Percentiles rank a stretch among this genome's conserved stretches.
phyloP scores from a whole-genome alignment of 1,284 basidiomycete genomes.

The Trametes polyzona region DNA sequence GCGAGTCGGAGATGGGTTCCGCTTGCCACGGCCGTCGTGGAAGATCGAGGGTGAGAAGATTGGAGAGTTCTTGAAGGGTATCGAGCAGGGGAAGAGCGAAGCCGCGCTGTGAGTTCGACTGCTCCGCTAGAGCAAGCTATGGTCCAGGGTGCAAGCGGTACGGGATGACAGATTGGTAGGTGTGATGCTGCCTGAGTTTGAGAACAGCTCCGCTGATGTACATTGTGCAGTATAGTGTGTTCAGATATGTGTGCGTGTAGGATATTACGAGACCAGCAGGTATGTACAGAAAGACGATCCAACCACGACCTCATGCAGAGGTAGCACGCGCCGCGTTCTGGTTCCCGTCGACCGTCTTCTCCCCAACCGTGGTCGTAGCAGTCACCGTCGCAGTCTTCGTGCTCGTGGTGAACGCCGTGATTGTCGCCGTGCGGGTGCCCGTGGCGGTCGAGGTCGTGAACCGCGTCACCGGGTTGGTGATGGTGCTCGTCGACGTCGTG shows the following conservation, averaged over 20 bases:
- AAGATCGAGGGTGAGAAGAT: slow-evolving; percentile 34
- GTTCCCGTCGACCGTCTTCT: background rate
- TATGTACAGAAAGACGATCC: too few relatives aligned
- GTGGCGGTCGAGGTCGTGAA: background rate
- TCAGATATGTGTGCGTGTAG: too few relatives aligned
- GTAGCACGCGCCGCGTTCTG: background rate
- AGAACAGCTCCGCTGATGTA: too few relatives aligned
- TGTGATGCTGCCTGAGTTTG: too few relatives aligned
- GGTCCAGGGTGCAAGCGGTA: too few relatives aligned
- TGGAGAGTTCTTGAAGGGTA: slow-evolving; percentile 15
- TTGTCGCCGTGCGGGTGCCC: background rate
- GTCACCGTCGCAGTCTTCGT: background rate
- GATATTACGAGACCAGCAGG: too few relatives aligned
- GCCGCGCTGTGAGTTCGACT: too few relatives aligned
- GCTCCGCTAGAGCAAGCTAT: too few relatives aligned
- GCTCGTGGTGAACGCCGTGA: slow-evolving; percentile 1
- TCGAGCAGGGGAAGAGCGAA: too few relatives aligned
- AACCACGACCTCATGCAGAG: too few relatives aligned
- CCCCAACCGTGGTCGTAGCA: background rate
- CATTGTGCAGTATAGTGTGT: too few relatives aligned
- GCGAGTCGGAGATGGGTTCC: slow-evolving; percentile 56
- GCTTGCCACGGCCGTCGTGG: slow-evolving; percentile 62
- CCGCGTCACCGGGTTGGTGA: background rate
- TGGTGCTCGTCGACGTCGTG: background rate
- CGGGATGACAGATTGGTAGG: too few relatives aligned